A percentile compares a stretch with the other conserved stretches of the same genome.
Conservation (phyloP, 1,139 yeast species). For the Suhomyces kunorum region DNA sequence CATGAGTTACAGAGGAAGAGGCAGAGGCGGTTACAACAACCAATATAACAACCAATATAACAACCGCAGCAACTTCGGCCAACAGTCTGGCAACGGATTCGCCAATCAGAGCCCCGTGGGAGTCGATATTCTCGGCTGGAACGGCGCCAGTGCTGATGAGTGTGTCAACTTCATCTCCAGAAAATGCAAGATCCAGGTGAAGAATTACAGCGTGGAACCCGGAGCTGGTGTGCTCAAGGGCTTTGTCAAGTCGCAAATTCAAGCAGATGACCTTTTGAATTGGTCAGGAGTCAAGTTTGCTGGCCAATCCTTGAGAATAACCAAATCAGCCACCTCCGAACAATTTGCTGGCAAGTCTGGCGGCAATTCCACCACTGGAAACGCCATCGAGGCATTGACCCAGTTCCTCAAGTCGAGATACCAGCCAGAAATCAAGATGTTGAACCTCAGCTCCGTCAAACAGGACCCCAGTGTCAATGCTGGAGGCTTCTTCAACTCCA, state of each 20-base stretch:
- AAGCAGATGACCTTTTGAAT: slow-evolving; percentile 58
- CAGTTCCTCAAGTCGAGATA: slow-evolving; percentile 67
- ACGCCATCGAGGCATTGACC: slow-evolving; percentile 63
- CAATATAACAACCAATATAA: slow-evolving; percentile 18
- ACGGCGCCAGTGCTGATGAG: slow-evolving; percentile 71
- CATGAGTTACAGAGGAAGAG: slow-evolving; percentile 51
- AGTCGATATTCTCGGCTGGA: slow-evolving; percentile 78
- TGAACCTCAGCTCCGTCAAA: slow-evolving; percentile 69
- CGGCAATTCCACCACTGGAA: slow-evolving; percentile 18
- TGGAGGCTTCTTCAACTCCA: slow-evolving; percentile 65
- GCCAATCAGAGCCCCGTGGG: slow-evolving; percentile 40
- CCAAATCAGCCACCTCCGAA: slow-evolving; percentile 33
- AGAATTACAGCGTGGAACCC: slow-evolving; percentile 46
- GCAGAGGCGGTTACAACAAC: slow-evolving; percentile 38
- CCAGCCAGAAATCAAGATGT: slow-evolving; percentile 60
- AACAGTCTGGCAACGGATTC: slow-evolving; percentile 34
- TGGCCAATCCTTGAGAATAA: slow-evolving; percentile 63
- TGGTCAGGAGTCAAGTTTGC: slow-evolving; percentile 84
- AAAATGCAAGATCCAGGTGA: slow-evolving; percentile 59
- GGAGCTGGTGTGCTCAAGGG: slow-evolving; percentile 56
- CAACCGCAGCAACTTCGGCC: slow-evolving; percentile 18
- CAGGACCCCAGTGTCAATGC: slow-evolving; percentile 62
- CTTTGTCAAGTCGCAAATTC: slow-evolving; percentile 52
- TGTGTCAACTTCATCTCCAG: slow-evolving; percentile 68
- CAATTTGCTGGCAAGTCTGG: slow-evolving; percentile 23